A percentile compares a stretch with the other conserved stretches of the same genome.
Evolutionary conservation across 2,329 filamentous ascomycete species (phyloP).

Genomic region (Pseudogymnoascus sp.): DNA sequence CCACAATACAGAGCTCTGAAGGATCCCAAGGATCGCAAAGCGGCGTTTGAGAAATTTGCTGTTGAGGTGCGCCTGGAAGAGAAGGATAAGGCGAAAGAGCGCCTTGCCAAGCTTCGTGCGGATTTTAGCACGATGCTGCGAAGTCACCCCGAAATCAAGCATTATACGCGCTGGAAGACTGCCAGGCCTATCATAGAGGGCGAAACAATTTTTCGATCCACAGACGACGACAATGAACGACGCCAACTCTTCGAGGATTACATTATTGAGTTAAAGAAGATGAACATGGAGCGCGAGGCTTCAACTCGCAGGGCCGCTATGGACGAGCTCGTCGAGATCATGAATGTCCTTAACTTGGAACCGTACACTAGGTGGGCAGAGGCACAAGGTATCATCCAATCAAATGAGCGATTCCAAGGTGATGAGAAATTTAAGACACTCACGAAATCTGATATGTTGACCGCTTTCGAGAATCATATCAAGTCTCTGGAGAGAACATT

Average conservation of each 20-base stretch:
- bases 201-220: constrained; percentile 91
- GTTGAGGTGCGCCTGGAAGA: constrained; percentile 84
- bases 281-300: constrained; percentile 68
- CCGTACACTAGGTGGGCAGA: constrained; percentile 94
- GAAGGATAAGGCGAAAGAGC: constrained; percentile 89
- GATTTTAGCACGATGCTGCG: constrained; percentile 96
- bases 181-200: constrained; percentile 89
- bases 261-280: constrained; percentile 73
- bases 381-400: constrained; percentile 74
- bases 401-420: constrained; percentile 66
- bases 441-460: constrained; percentile 82
- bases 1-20: constrained; percentile 89
- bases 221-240: constrained; percentile 78
- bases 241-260: constrained; percentile 93
- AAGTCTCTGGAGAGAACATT: constrained; percentile 83
- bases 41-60: constrained; percentile 92
- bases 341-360: constrained; percentile 76
- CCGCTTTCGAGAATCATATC: constrained; percentile 90
- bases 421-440: constrained; percentile 82
- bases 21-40: constrained; percentile 82
- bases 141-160: constrained; percentile 92
- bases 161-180: constrained; percentile 96
- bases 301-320: constrained; percentile 70
- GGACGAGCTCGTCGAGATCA: constrained; percentile 70
- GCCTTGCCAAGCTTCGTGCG: constrained; percentile 79